Base-by-base conservation (phyloP, 805 yeast genomes). In the Tetrapisispora namnaoensis region DNA sequence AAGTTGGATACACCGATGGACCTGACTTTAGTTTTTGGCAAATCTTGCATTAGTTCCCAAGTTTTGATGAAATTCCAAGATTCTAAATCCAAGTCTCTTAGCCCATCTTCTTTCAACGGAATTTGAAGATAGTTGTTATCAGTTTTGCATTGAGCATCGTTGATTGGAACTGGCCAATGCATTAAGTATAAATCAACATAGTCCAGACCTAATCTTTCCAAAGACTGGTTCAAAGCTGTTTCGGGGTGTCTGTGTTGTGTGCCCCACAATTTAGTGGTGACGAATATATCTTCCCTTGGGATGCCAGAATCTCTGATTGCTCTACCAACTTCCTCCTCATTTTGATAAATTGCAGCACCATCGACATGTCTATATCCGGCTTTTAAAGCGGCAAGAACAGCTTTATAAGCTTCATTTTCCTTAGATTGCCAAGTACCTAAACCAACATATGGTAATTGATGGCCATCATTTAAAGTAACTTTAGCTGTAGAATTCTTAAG, bases 1-100 rank as follows among this genome's bases (percentile, higher is more conserved):
- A 81, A 79, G 69, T 86, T 86, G 36, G 90, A 82, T 39, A 86
- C 85, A 55, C 95, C 95, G 62, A 86, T 76, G 22, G 89, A 78
- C 56, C 72, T 77, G 27, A 78, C 72, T 61, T 78, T 73, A 24
- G 75, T 62, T 28, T 68, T 67, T 44, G 78, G 71, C 45, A 83
- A 67, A 55, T 76, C 69, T 68, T 85, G 87, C 77, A 86, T 65
- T 35, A 66, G 68, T 56, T 75, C 78, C 80, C 80, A 85, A 20
- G 86, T 80, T 58, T 81, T 73, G 53, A 76, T 56, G 59, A 72
- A 79, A 46, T 61, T 56, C 71, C 75, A 72, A 38, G 61, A 62
- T 28, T 56, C 55, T 11, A 53, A 43, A 51, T 72, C 72, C 24
- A 64, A 53, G 55, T 71, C 77, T 46, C 71, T 65, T 18, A 50